Percentiles rank a stretch among this genome's conserved stretches.
Conservation (phyloP, 2,329 filamentous ascomycete genomes). For the Trichoderma guizhouense region DNA sequence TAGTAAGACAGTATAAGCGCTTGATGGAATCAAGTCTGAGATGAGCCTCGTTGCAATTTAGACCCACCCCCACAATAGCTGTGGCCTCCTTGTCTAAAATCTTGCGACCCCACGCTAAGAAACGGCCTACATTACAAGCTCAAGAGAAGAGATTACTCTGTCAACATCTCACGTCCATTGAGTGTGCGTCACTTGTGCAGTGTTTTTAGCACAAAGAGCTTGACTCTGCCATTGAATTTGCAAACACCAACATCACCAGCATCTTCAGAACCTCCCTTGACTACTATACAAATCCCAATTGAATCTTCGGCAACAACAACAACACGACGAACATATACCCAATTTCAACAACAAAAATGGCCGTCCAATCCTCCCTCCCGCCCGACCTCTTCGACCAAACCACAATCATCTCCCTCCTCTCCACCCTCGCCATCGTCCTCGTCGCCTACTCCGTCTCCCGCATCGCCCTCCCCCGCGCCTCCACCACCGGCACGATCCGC, state of each 20-base stretch:
- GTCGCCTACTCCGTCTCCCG: constrained; percentile 50
- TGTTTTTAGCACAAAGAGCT: background rate
- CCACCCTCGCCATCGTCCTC: constrained; percentile 50
- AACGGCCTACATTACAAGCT: background rate
- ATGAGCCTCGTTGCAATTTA: background rate
- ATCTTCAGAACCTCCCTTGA: background rate
- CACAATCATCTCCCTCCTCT: constrained; percentile 56
- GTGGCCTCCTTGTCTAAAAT: background rate
- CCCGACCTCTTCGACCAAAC: constrained; percentile 58
- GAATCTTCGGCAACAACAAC: background rate
- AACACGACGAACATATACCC: background rate
- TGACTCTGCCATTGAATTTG: background rate
- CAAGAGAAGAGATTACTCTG: background rate
- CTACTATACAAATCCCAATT: background rate
- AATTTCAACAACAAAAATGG: constrained; percentile 1
- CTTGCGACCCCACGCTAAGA: background rate
- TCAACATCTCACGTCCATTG: background rate
- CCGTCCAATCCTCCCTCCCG: constrained; percentile 37
- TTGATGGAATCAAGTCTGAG: background rate
- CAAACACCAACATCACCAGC: background rate
- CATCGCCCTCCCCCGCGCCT: constrained; percentile 43
- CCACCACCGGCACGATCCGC: constrained; percentile 57
- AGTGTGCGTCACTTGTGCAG: background rate
- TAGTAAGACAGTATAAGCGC: background rate
- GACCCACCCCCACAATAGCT: constrained; percentile 6